Evolutionary conservation across 2,329 filamentous ascomycete genomes (phyloP).

Genomic region (Fulvia fulva): DNA sequence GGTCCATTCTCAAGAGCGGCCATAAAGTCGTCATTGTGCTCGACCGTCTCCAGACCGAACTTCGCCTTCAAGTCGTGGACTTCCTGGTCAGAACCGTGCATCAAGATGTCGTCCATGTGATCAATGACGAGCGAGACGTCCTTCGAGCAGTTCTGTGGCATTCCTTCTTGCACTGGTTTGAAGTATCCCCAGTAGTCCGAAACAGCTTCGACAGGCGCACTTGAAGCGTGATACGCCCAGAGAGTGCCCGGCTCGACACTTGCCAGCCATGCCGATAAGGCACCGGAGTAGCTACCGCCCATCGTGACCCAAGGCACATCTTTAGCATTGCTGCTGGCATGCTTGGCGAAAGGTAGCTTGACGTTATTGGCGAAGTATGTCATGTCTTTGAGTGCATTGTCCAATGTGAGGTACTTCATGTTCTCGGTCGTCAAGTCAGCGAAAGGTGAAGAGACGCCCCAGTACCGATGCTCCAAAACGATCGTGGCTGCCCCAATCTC

Average conservation of each 20-base stretch:
- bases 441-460: conserved; percentile 55
- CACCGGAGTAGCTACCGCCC: conserved; percentile 56
- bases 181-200: conserved; percentile 59
- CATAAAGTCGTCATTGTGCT: conserved; percentile 53
- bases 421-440: conserved; percentile 49
- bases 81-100: conserved; percentile 28
- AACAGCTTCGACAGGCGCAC: conserved; percentile 54
- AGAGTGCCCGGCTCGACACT: conserved; percentile 53
- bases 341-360: conserved; percentile 51
- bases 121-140: conserved; percentile 52
- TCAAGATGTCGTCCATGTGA: conserved; percentile 41
- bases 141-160: conserved; percentile 56
- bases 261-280: conserved; percentile 54
- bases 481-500: conserved; percentile 53
- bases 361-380: conserved; percentile 53
- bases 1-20: conserved; percentile 53
- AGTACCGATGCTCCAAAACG: conserved; percentile 58
- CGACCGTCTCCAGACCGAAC: conserved; percentile 51
- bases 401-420: conserved; percentile 52
- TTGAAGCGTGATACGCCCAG: conserved; percentile 58
- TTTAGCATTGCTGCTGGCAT: conserved; percentile 47
- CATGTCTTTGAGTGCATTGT: conserved; percentile 53
- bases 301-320: conserved; percentile 54
- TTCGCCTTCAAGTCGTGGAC: conserved; percentile 46
- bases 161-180: conserved; percentile 52